Evolutionary conservation across 129 eudicot species (phyloP).

Genomic region (Arctium minus): DNA sequence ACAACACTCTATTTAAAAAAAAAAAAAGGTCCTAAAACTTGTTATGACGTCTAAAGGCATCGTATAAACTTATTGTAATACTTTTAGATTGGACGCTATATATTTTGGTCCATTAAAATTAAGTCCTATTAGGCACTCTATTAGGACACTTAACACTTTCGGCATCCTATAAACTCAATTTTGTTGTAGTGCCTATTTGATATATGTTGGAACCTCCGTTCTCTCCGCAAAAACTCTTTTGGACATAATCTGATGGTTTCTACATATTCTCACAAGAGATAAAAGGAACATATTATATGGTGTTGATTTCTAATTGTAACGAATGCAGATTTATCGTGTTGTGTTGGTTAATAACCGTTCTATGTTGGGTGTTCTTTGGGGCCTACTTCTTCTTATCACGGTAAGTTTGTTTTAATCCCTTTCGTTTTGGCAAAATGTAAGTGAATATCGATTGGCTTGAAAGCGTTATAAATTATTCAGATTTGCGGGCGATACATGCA

Average conservation of each 20-base stretch:
- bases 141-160: no score
- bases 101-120: no score
- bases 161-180: not conserved
- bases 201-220: no score
- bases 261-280: not conserved
- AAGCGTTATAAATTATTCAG: conserved; percentile 27
- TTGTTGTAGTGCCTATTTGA: not conserved
- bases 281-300: not conserved
- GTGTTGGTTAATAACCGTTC: conserved; percentile 67
- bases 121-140: no score
- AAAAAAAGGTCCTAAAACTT: no score
- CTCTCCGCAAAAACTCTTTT: no score
- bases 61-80: no score
- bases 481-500: conserved; percentile 81
- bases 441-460: not conserved
- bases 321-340: conserved; percentile 49
- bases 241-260: not conserved
- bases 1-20: no score
- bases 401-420: conserved; percentile 30
- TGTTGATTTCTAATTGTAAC: not conserved
- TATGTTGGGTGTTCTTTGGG: conserved; percentile 84
- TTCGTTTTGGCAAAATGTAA: not conserved
- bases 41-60: no score
- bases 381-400: conserved; percentile 58
- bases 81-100: no score